Base-by-base conservation (phyloP, 2,329 filamentous ascomycete genomes). In the Aspergillus chevalieri region DNA sequence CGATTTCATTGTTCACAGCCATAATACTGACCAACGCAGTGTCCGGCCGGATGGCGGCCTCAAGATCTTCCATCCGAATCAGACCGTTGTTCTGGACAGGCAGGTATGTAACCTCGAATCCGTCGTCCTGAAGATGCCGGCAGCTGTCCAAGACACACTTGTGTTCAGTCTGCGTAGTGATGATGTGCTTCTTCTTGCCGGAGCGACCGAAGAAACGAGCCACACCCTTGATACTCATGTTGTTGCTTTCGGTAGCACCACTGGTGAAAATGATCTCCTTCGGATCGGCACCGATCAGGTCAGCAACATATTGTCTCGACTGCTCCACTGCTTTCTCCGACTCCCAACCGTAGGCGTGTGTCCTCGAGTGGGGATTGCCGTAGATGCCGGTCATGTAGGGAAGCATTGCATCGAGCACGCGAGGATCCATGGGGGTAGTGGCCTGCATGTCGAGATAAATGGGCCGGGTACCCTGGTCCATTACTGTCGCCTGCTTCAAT, bases 211-310 rank as follows among this genome's bases (percentile, higher is more conserved):
- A 96, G 74, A 98, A 98, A 55, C 92, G 82, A 17, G 93, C 91
- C 7, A 98, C 92, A 56, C 93, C 93, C 75, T 98, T 98, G 75
- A 98, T 89, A 71, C 90, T 95, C 93, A 98, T 98, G 65, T 98
- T 98, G 74, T 98, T 98, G 67, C 90, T 96, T 76, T 98, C 93
- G 0, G 93, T 98, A 14, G 93, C 93, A 48, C 93, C 93, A 63
- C 91, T 96, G 6, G 93, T 98, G 74, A 98, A 97, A 62, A 98
- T 94, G 57, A 98, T 97, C 69, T 98, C 93, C 73, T 98, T 98
- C 5, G 93, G 78, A 67, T 98, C 90, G 24, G 93, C 93, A 22
- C 92, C 92, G 57, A 98, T 93, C 48, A 98, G 80, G 36, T 79
- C 79, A 3, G 93, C 93, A 56, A 97, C 79, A 64, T 97, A 82